Percentiles rank a stretch among this genome's conserved stretches.
Evolutionary conservation across 805 yeast species (phyloP).

Genomic region (Wickerhamomyces xylosicus): DNA sequence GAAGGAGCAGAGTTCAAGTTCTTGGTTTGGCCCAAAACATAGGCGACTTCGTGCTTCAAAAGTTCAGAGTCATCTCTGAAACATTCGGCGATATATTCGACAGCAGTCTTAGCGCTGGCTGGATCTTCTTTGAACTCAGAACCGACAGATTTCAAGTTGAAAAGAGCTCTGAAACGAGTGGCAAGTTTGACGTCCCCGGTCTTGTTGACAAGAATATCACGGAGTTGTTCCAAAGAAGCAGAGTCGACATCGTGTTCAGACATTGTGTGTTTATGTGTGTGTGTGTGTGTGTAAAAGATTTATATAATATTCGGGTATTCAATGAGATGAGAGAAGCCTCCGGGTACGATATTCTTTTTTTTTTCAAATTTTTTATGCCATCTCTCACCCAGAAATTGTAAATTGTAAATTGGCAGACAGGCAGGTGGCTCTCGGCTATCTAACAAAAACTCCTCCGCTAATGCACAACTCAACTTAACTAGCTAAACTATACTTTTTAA

Average conservation of each 20-base stretch:
- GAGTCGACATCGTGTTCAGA: slow-evolving; percentile 24
- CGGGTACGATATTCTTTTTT: too few species aligned
- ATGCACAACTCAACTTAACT: too few species aligned
- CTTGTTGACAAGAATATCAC: slow-evolving; percentile 60
- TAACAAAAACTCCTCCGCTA: too few species aligned
- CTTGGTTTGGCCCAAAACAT: slow-evolving; percentile 92
- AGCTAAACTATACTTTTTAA: too few species aligned
- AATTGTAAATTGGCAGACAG: too few species aligned
- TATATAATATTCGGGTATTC: neutral
- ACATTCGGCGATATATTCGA: slow-evolving; percentile 77
- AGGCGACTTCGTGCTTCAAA: slow-evolving; percentile 95
- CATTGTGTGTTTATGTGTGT: slow-evolving; percentile 1
- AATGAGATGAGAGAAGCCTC: neutral
- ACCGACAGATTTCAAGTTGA: slow-evolving; percentile 81
- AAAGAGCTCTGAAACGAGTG: slow-evolving; percentile 85
- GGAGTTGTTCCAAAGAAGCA: slow-evolving; percentile 48
- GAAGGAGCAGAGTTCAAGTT: slow-evolving; percentile 70
- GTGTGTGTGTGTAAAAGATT: neutral
- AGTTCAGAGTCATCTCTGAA: slow-evolving; percentile 77
- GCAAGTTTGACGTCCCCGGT: slow-evolving; percentile 68
- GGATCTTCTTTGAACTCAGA: slow-evolving; percentile 49
- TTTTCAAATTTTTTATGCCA: neutral
- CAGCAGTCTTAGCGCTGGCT: slow-evolving; percentile 51
- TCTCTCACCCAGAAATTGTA: too few species aligned
- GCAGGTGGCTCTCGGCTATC: neutral